Percentiles rank a stretch among this genome's conserved stretches.
Conservation (phyloP, 2,329 filamentous ascomycete species). For the Colletotrichum sp. region DNA sequence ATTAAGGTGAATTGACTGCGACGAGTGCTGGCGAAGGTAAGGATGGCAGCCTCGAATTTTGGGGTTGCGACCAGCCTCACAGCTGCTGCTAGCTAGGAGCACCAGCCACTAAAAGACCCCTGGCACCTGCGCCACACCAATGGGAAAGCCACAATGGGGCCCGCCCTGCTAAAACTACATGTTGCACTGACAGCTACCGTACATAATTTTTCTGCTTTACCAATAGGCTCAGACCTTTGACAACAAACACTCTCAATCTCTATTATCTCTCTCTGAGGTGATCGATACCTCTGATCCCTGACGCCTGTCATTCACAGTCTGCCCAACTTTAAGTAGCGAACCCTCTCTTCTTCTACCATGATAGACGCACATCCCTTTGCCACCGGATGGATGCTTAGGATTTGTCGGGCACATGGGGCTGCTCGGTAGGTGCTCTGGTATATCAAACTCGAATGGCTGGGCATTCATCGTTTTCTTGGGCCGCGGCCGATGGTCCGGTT, state of each 20-base stretch:
- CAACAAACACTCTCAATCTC: background rate
- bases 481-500: slow-evolving; percentile 27
- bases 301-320: background rate
- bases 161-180: background rate
- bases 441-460: slow-evolving; percentile 49
- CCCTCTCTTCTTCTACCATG: slow-evolving; percentile 42
- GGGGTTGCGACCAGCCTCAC: slow-evolving; percentile 2
- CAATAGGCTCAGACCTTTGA: background rate
- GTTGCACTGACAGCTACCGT: background rate
- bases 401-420: slow-evolving; percentile 60
- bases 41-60: slow-evolving; percentile 7
- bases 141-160: background rate
- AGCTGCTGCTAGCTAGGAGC: background rate
- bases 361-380: slow-evolving; percentile 55
- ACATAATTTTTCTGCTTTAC: background rate
- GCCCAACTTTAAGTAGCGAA: background rate
- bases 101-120: background rate
- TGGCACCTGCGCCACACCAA: background rate
- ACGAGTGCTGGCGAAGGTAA: background rate
- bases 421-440: slow-evolving; percentile 55
- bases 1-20: background rate
- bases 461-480: slow-evolving; percentile 16
- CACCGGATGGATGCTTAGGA: slow-evolving; percentile 45
- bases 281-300: slow-evolving; percentile 18
- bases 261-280: slow-evolving; percentile 6